These are phyloP conservation scores for Fraxinus sp. DNA, from an alignment of 305 asterid species.

Conservation along the genomic window DNA sequence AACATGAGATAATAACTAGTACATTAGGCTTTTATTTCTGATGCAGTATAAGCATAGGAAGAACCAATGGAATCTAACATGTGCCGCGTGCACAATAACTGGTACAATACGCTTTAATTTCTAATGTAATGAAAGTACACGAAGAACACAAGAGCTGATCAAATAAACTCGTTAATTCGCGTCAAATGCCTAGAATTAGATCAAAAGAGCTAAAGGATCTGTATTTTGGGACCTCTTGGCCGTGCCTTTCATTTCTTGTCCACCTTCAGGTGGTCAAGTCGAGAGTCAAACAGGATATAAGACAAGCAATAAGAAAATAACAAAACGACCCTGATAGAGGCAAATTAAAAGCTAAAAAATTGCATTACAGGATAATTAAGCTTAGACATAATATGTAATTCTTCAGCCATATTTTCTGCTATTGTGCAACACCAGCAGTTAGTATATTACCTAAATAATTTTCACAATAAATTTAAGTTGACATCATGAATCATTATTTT, in stretches of 20 bases:
- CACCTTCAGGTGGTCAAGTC: not conserved
- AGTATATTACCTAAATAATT: not conserved
- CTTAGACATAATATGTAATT: not conserved
- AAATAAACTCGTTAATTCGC: not conserved
- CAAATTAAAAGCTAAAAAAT: not conserved
- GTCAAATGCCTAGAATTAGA: not conserved
- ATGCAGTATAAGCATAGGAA: not conserved
- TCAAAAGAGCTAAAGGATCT: not conserved
- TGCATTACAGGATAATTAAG: not conserved
- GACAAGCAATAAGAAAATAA: not conserved
- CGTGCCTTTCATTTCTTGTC: not conserved
- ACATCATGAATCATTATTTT: not conserved
- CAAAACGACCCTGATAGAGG: not conserved
- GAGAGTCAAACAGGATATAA: not conserved
- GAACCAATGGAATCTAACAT: not conserved
- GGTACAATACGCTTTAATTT: not conserved
- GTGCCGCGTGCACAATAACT: not conserved
- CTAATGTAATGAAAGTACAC: not conserved
- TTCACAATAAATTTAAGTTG: not conserved
- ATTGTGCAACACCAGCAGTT: not conserved
- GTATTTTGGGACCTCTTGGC: not conserved
- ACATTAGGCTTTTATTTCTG: no score
- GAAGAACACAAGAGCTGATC: not conserved
- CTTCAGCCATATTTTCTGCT: not conserved
- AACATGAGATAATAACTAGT: not conserved